phyloP scores from a whole-genome alignment of 2,329 filamentous ascomycete species.

The Apiospora malaysiana region DNA sequence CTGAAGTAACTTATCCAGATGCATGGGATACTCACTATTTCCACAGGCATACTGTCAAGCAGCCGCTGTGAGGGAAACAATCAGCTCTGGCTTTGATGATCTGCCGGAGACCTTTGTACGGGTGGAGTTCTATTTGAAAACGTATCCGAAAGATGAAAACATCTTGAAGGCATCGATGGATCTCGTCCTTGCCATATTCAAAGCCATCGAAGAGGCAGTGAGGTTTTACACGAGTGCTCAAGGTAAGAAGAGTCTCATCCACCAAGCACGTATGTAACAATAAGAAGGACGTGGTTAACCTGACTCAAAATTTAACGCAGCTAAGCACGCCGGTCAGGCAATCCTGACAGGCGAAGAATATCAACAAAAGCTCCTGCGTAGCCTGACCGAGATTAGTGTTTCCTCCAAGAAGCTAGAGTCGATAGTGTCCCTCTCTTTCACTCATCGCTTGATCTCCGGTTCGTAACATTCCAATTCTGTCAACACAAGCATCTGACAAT shows the following conservation, averaged over 20 bases:
- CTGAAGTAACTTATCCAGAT: background rate
- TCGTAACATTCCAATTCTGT: background rate
- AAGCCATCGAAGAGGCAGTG: conserved; percentile 23
- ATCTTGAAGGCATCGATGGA: conserved; percentile 15
- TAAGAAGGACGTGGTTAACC: background rate
- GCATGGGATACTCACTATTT: background rate
- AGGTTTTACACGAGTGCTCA: conserved; percentile 24
- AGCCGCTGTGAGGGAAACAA: conserved; percentile 21
- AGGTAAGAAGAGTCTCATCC: background rate
- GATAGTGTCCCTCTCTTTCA: background rate
- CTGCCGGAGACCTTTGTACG: conserved; percentile 23
- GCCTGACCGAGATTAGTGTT: background rate
- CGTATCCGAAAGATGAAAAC: conserved; percentile 6
- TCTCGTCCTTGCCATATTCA: conserved; percentile 23
- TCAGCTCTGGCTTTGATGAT: conserved; percentile 23
- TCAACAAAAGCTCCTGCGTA: background rate
- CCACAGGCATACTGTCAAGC: conserved; percentile 23
- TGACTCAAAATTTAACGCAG: background rate
- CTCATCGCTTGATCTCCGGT: background rate
- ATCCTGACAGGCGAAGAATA: background rate
- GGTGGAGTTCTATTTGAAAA: conserved; percentile 22
- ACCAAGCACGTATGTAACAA: background rate
- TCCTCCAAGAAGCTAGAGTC: background rate
- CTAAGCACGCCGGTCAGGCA: background rate
- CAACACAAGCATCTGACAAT: background rate